Percentiles rank a stretch among this genome's conserved stretches.
phyloP scores from a whole-genome alignment of 257 asterid genomes.

The Sherardia arvensis region DNA sequence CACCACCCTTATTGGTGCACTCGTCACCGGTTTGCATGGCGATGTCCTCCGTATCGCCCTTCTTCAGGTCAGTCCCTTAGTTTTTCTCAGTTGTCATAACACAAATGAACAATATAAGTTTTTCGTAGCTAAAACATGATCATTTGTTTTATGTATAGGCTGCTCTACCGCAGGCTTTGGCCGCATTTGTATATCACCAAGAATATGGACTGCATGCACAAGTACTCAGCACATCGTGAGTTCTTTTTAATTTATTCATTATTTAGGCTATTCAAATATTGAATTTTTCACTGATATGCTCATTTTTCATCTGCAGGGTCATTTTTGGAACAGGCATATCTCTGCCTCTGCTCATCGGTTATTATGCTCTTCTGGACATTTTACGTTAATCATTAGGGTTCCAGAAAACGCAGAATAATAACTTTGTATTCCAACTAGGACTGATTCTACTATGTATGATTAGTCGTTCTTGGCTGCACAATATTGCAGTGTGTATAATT shows the following conservation, averaged over 20 bases:
- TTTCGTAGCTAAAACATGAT: neutral
- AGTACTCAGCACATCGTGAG: slow-evolving; percentile 55
- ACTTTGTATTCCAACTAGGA: too few relatives aligned
- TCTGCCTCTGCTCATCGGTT: slow-evolving; percentile 19
- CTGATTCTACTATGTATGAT: too few relatives aligned
- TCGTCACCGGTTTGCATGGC: slow-evolving; percentile 45
- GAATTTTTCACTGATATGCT: neutral
- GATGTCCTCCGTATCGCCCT: slow-evolving; percentile 36
- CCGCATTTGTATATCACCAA: slow-evolving; percentile 43
- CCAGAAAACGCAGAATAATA: too few relatives aligned
- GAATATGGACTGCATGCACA: slow-evolving; percentile 50
- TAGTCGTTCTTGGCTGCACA: too few relatives aligned
- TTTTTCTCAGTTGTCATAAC: neutral
- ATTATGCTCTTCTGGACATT: slow-evolving; percentile 16
- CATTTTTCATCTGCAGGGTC: slow-evolving; percentile 11
- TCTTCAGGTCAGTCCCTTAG: slow-evolving; percentile 31
- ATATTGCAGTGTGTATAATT: too few relatives aligned
- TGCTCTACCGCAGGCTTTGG: slow-evolving; percentile 41
- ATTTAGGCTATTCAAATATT: neutral
- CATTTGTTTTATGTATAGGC: slow-evolving; percentile 20
- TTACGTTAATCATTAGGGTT: too few relatives aligned
- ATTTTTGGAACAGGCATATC: slow-evolving; percentile 20
- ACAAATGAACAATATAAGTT: too few relatives aligned
- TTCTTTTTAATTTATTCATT: neutral
- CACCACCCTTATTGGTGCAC: slow-evolving; percentile 32